Evolutionary conservation across 352 stramenopile genomes (phyloP), one percentile per base, ranked within the genome.

Genomic region (Globisporangium uncinulatum): DNA sequence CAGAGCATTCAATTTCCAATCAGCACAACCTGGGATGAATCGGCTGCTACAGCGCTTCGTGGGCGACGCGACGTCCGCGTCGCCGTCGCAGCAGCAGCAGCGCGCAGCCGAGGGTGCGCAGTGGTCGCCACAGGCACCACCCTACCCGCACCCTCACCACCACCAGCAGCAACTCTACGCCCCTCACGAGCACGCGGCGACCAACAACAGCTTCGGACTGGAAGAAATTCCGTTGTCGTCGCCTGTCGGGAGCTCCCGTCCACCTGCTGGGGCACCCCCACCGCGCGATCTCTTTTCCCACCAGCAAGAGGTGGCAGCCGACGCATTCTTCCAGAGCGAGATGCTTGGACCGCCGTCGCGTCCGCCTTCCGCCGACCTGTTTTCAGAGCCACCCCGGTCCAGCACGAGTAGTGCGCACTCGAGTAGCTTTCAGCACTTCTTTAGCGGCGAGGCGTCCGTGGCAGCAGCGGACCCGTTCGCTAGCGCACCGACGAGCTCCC

Each of bases 201-300:
- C 61, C 3, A 47, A 54, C 3, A 47, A 54, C n/a, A 57, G 24
- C 39, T 29, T 44, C 15, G 51, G 51, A 1, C 51, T 76, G 1
- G 68, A 70, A 19, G 68, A 76, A 21, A 65, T 73, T 39, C 65
- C 68, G 54, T 41, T 76, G 47, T 70, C 68, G 13, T 76, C 68
- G 9, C 54, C 46, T 6, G 52, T 56, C 17, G 52, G 57, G 8
- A 56, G 63, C 45, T 39, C 68, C 17, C 61, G 63, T 19, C 36
- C 69, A 55, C 34, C 34, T 39, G 34, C 34, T 13, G 34, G 1
- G 29, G 10, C 7, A 1, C 48, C 8, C 11, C 48, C 59, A 17
- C 47, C 61, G 34, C 54, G 57, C 34, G 20, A 52, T 6, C 48
- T 61, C 7, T 48, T 65, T 48, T 32, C 65, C 47, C 56, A 67